Conservation (phyloP, 345 rosid genomes). For the Hypericum androsaemum region DNA sequence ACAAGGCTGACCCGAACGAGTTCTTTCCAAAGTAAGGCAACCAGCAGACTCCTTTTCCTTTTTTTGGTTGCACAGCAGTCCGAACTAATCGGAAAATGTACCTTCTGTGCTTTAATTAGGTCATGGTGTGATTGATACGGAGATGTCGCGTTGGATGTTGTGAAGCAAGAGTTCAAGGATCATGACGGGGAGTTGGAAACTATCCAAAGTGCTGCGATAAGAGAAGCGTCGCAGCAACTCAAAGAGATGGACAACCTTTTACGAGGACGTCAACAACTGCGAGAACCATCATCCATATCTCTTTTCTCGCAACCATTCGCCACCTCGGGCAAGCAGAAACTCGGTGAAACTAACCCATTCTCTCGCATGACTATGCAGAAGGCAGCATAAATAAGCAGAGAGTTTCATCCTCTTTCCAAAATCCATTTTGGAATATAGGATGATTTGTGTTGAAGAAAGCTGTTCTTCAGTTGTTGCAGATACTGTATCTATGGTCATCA, state of each 20-base stretch:
- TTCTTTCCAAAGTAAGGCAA: constrained; percentile 66
- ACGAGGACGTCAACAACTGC: constrained; percentile 25
- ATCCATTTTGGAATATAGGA: constrained; percentile 18
- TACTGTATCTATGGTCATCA: background rate
- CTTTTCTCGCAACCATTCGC: constrained; percentile 20
- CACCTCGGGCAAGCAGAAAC: background rate
- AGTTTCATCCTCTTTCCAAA: constrained; percentile 15
- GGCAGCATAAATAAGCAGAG: constrained; percentile 13
- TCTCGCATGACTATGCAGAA: constrained; percentile 11
- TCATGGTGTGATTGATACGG: no score
- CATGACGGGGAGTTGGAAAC: no score
- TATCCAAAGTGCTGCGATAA: constrained; percentile 23
- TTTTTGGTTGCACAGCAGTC: no score
- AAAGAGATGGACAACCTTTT: constrained; percentile 48
- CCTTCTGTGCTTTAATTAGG: no score
- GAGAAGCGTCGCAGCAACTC: constrained; percentile 34
- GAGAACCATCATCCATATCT: constrained; percentile 54
- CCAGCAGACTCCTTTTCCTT: no score
- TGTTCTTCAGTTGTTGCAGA: background rate
- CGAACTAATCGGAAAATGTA: no score
- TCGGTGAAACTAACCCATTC: constrained; percentile 4
- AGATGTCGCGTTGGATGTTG: no score
- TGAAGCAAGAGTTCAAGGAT: no score
- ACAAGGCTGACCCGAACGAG: constrained; percentile 50
- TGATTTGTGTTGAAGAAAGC: background rate